Conservation (phyloP, 2,329 filamentous ascomycete species). For the Epichloe gansuensis region DNA sequence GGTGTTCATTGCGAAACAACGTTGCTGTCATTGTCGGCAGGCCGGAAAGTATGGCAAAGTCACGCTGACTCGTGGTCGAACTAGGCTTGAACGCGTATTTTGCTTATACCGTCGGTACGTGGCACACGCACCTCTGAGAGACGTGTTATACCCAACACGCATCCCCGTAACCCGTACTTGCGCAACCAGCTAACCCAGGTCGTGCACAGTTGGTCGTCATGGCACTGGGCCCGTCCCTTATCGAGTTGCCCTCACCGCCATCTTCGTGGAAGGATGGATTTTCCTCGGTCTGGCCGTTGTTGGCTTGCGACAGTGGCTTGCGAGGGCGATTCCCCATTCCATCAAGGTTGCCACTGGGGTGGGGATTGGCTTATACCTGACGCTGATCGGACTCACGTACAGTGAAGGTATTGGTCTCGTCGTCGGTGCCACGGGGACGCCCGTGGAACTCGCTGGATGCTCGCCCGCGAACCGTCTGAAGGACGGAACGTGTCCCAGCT, state of each 20-base stretch:
- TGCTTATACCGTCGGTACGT: slow-evolving; percentile 47
- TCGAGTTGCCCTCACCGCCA: slow-evolving; percentile 65
- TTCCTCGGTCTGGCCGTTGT: slow-evolving; percentile 71
- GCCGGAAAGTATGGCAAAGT: neutral
- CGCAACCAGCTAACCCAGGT: slow-evolving; percentile 6
- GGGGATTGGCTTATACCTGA: slow-evolving; percentile 74
- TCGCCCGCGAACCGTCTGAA: slow-evolving; percentile 27
- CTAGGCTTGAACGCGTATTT: slow-evolving; percentile 72
- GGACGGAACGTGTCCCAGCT: slow-evolving; percentile 47
- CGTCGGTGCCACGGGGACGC: slow-evolving; percentile 54
- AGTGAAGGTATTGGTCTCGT: slow-evolving; percentile 72
- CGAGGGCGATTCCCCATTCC: slow-evolving; percentile 66
- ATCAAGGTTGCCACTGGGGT: slow-evolving; percentile 82
- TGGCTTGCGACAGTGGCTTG: slow-evolving; percentile 79
- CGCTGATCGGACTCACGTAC: slow-evolving; percentile 66
- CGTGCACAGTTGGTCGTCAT: slow-evolving; percentile 51
- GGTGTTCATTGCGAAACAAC: slow-evolving; percentile 1
- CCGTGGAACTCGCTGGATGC: slow-evolving; percentile 66
- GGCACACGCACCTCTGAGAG: neutral
- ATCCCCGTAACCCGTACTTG: neutral
- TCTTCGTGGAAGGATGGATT: slow-evolving; percentile 79
- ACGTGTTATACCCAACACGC: slow-evolving; percentile 8
- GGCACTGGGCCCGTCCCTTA: slow-evolving; percentile 65
- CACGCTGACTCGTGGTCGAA: neutral
- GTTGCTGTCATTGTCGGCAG: neutral